Percentiles rank a stretch among this genome's conserved stretches.
Conservation (phyloP, 768 basidiomycete species). For the Trametes cinnabarina region DNA sequence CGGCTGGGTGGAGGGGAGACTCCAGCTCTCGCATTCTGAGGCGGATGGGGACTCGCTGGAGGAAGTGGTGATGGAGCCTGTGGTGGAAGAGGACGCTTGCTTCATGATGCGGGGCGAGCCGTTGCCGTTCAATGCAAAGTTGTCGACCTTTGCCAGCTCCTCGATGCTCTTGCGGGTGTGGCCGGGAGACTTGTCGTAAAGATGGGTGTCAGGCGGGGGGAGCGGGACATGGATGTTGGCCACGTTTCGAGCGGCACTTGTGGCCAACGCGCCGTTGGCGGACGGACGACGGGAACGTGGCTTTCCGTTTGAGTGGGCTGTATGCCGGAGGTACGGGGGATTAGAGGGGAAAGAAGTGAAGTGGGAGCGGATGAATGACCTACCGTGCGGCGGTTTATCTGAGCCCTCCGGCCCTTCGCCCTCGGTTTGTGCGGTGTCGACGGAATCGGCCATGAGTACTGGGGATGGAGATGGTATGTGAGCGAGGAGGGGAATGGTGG, state of each 20-base stretch:
- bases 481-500: conserved; percentile 16
- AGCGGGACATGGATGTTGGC: conserved; percentile 40
- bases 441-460: conserved; percentile 41
- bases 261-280: conserved; percentile 10
- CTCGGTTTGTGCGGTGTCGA: conserved; percentile 52
- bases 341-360: conserved; percentile 1
- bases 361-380: conserved; percentile 1
- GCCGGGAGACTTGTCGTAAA: conserved; percentile 51
- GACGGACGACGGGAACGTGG: conserved; percentile 19
- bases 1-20: conserved; percentile 59
- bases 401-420: conserved; percentile 56
- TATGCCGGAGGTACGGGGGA: conserved; percentile 4
- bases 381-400: conserved; percentile 53
- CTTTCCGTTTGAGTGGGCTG: conserved; percentile 22
- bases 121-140: conserved; percentile 15
- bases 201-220: conserved; percentile 49
- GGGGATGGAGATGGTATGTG: conserved; percentile 25
- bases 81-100: conserved; percentile 37
- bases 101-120: conserved; percentile 21
- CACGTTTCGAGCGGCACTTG: conserved; percentile 19
- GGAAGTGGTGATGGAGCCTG: conserved; percentile 38
- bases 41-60: conserved; percentile 47
- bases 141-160: conserved; percentile 26
- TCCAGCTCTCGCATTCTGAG: conserved; percentile 59
- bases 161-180: conserved; percentile 45